Percentiles rank a stretch among this genome's conserved stretches.
phyloP scores from a whole-genome alignment of 805 yeast genomes.

The Wickerhamomyces kurtzmanii region DNA sequence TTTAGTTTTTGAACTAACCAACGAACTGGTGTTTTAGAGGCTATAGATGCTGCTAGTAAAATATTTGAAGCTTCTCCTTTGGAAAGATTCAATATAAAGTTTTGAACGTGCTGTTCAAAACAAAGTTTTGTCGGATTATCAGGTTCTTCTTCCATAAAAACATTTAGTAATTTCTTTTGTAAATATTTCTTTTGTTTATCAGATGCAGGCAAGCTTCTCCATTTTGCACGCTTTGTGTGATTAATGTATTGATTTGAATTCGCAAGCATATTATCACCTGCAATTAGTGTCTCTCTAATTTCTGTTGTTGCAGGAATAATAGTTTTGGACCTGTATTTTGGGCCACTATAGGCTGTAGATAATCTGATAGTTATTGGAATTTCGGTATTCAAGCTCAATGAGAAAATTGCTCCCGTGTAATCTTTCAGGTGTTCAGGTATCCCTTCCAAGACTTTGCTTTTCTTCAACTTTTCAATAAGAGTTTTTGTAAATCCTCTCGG shows the following conservation, averaged over 20 bases:
- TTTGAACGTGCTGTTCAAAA: no score
- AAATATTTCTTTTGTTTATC: slow-evolving; percentile 15
- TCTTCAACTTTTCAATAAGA: no score
- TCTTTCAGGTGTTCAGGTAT: not conserved
- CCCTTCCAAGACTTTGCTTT: no score
- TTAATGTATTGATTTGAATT: slow-evolving; percentile 3
- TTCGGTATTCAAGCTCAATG: no score
- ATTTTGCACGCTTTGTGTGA: slow-evolving; percentile 18
- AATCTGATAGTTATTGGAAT: not conserved
- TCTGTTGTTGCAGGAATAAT: slow-evolving; percentile 16
- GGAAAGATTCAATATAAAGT: no score
- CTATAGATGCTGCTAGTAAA: slow-evolving; percentile 16
- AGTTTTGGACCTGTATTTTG: slow-evolving; percentile 6
- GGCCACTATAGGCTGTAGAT: no score
- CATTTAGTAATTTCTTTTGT: slow-evolving; percentile 4
- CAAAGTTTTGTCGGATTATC: no score
- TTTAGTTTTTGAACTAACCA: no score
- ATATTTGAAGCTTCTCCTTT: slow-evolving; percentile 20
- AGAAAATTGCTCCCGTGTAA: no score
- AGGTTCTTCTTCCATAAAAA: not conserved
- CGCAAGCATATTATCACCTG: slow-evolving; percentile 2
- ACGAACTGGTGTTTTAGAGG: no score
- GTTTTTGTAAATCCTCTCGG: slow-evolving; percentile 5
- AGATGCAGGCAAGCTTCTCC: slow-evolving; percentile 21
- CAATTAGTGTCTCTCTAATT: slow-evolving; percentile 8